Percentiles rank a stretch among this genome's conserved stretches.
phyloP scores from a whole-genome alignment of 306 rosid genomes.

The Vigna radiata region DNA sequence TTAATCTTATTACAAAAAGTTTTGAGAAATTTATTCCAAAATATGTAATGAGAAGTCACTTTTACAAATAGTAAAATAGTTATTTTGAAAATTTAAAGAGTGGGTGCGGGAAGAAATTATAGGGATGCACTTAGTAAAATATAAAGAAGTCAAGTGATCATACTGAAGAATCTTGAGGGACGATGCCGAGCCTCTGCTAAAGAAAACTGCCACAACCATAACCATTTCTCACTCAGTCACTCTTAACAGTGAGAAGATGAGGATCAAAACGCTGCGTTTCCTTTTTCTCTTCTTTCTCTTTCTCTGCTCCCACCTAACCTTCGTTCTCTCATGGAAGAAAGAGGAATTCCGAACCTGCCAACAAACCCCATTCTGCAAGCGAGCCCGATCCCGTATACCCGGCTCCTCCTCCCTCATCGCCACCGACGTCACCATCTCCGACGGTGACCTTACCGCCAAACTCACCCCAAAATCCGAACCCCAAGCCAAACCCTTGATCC shows the following conservation, averaged over 20 bases:
- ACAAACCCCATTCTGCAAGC: conserved; percentile 95
- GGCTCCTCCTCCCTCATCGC: conserved; percentile 66
- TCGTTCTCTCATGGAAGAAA: conserved; percentile 82
- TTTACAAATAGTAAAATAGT: too few species aligned
- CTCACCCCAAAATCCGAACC: conserved; percentile 50
- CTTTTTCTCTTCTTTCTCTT: conserved; percentile 46
- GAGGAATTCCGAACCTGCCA: conserved; percentile 90
- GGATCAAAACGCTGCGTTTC: conserved; percentile 44
- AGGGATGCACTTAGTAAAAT: too few species aligned
- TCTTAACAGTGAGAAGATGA: conserved; percentile 45
- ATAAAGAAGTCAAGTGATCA: too few species aligned
- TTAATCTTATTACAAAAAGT: too few species aligned
- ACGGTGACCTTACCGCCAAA: conserved; percentile 81
- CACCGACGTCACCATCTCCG: conserved; percentile 57
- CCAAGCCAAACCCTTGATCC: conserved; percentile 66
- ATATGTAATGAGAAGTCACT: too few species aligned
- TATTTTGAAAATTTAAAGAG: too few species aligned
- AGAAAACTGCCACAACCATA: neutral
- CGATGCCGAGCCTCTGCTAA: conserved; percentile 14
- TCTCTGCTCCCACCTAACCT: conserved; percentile 43
- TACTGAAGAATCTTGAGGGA: neutral
- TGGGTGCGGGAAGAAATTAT: too few species aligned
- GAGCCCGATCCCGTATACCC: conserved; percentile 76
- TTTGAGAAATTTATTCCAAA: too few species aligned
- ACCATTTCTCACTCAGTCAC: conserved; percentile 1